A percentile compares a stretch with the other conserved stretches of the same genome.
These are phyloP conservation scores for Phytophthora megakarya DNA, from an alignment of 352 stramenopile genomes.

Conservation along the genomic window DNA sequence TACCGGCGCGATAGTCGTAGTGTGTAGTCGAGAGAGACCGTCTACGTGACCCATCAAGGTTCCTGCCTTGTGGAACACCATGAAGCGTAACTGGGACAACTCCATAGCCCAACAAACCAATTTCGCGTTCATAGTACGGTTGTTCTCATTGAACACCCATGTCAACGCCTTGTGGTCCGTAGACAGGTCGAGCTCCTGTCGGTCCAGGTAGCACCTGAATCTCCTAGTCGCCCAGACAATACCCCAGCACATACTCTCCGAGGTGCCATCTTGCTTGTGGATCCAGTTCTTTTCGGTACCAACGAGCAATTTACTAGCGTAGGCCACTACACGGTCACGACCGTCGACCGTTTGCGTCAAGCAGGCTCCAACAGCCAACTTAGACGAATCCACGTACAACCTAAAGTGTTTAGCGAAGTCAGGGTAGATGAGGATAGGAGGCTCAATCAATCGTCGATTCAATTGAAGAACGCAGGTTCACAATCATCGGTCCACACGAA, in stretches of 20 bases:
- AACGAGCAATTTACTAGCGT: background rate
- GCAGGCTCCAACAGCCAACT: background rate
- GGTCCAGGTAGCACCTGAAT: too few relatives aligned
- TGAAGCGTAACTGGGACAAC: background rate
- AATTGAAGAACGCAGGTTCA: slow-evolving; percentile 5
- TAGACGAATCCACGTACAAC: background rate
- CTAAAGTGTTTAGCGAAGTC: background rate
- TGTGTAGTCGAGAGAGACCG: background rate
- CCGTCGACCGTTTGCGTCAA: background rate
- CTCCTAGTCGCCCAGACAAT: background rate
- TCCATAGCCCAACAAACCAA: background rate
- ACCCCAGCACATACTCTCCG: background rate
- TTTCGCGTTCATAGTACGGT: background rate
- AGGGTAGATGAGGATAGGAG: too few relatives aligned
- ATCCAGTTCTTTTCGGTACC: background rate
- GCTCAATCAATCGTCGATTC: too few relatives aligned
- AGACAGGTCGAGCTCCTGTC: too few relatives aligned
- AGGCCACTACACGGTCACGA: background rate
- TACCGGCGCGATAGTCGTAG: too few relatives aligned
- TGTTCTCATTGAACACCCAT: background rate
- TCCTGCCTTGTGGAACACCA: background rate
- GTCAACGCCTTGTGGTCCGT: background rate
- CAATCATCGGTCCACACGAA: slow-evolving; percentile 7
- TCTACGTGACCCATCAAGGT: background rate
- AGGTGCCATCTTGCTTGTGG: background rate